A percentile compares a stretch with the other conserved stretches of the same genome.
phyloP scores from a whole-genome alignment of 768 basidiomycete genomes.

The Phanerodontia chrysosporium region DNA sequence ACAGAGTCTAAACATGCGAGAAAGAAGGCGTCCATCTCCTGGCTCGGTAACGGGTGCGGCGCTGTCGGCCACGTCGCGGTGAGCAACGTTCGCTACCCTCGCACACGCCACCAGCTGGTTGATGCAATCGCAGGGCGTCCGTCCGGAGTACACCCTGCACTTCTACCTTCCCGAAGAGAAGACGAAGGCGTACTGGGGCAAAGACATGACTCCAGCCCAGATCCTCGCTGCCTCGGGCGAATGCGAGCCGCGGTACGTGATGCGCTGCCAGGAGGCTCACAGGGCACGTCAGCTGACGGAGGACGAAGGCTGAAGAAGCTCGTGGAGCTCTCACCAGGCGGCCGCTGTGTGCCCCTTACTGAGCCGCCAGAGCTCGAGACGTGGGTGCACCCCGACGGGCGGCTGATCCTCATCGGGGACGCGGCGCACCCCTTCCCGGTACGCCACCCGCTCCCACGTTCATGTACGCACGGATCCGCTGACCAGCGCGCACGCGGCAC shows the following conservation, averaged over 20 bases:
- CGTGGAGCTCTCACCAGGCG: constrained; percentile 4
- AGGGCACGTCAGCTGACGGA: neutral
- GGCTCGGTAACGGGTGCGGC: constrained; percentile 3
- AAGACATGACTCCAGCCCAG: neutral
- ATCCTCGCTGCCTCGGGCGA: constrained; percentile 11
- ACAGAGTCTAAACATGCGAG: neutral
- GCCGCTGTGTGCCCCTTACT: constrained; percentile 6
- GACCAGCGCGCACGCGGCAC: constrained; percentile 16
- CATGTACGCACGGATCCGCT: neutral
- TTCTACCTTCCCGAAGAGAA: constrained; percentile 3
- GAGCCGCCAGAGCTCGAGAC: constrained; percentile 19
- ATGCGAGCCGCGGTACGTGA: constrained; percentile 17
- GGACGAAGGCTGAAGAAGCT: constrained; percentile 15
- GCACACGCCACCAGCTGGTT: neutral
- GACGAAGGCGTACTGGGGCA: neutral
- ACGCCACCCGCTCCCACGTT: neutral
- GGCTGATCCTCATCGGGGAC: constrained; percentile 27
- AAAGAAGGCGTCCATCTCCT: neutral
- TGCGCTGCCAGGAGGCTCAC: neutral
- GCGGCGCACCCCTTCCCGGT: constrained; percentile 30
- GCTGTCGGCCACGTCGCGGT: constrained; percentile 4
- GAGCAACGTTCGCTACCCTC: neutral
- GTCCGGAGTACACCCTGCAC: neutral
- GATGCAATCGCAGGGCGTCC: neutral
- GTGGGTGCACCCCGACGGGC: constrained; percentile 27